Base-by-base conservation (phyloP, 2,329 filamentous ascomycete genomes). In the Lachnellula suecica region DNA sequence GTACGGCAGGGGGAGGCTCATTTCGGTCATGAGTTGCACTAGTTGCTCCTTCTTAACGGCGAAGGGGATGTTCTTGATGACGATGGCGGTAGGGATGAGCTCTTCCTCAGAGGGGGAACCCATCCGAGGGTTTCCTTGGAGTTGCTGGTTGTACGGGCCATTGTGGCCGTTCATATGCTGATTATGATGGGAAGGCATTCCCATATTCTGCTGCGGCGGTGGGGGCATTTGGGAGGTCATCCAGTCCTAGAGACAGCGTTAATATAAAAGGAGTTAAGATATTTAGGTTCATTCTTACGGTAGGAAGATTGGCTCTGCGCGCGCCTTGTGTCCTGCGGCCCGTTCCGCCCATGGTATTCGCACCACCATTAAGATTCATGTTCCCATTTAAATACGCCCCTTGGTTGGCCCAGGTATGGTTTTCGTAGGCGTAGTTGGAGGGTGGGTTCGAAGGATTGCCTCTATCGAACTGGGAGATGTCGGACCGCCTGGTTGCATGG, bases 61-160 rank as follows among this genome's bases (percentile, higher is more conserved):
- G 70, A 99, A 99, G 0, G 95, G 94, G 34, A 99, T 99, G 69
- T 99, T 99, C 77, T 99, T 99, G 74, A 99, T 97, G 53, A 99
- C 94, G 63, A 99, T 97, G 49, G 94, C 94, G 3, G 94, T 99
- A 2, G 93, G 93, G 54, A 99, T 99, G 55, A 99, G 83, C 74
- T 97, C 93, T 61, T 96, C 93, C 17, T 62, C 53, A 7, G 59
- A 50, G 4, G 62, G 52, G 31, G 62, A 49, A 24, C 31, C 48
- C 38, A 49, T 49, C 38, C 52, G 57, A 19, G 58, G 52, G n/a
- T 53, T 44, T 45, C 52, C 45, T 41, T 59, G 57, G 31, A 53
- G 47, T 23, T 63, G 59, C 42, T 58, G 57, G 20, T 49, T 52
- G 46, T 59, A 57, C 40, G 59, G 52, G 37, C 71, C 69, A 47